These are phyloP conservation scores for Trichoderma koningii DNA, from an alignment of 2,329 filamentous ascomycete species.

Conservation along the genomic window DNA sequence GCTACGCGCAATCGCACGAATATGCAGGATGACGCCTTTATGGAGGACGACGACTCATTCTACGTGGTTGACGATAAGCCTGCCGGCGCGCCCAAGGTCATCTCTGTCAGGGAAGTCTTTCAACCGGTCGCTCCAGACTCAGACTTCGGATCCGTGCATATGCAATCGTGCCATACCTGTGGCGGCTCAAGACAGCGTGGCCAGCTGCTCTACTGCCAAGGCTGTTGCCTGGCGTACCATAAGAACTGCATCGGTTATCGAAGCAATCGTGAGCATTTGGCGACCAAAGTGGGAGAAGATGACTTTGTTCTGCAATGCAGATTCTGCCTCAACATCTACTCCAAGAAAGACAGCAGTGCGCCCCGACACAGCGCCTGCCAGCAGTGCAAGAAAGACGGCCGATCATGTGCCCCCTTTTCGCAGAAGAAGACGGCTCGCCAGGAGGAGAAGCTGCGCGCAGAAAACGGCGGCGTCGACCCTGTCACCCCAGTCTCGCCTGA, in stretches of 20 bases:
- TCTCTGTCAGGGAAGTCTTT: slow-evolving; percentile 75
- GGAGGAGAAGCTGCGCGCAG: slow-evolving; percentile 78
- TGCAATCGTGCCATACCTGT: slow-evolving; percentile 72
- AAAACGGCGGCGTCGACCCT: slow-evolving; percentile 79
- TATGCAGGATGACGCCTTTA: slow-evolving; percentile 55
- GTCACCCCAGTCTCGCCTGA: slow-evolving; percentile 62
- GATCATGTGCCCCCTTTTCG: slow-evolving; percentile 74
- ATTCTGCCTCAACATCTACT: slow-evolving; percentile 71
- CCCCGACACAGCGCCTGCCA: slow-evolving; percentile 74
- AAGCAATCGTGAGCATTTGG: slow-evolving; percentile 76
- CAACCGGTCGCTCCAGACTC: slow-evolving; percentile 60
- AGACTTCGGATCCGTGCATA: slow-evolving; percentile 71
- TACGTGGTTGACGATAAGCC: slow-evolving; percentile 52
- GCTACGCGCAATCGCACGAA: slow-evolving; percentile 47
- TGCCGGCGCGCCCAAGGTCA: slow-evolving; percentile 53
- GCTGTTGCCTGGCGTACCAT: slow-evolving; percentile 83
- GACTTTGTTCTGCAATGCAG: slow-evolving; percentile 88
- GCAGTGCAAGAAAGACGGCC: slow-evolving; percentile 64
- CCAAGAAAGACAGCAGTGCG: slow-evolving; percentile 67
- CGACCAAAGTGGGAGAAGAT: slow-evolving; percentile 77
- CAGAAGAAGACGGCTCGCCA: slow-evolving; percentile 71
- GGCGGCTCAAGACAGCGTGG: slow-evolving; percentile 52
- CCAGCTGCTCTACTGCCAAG: slow-evolving; percentile 82
- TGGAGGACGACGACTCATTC: slow-evolving; percentile 63
- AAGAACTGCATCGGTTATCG: slow-evolving; percentile 78